A percentile compares a stretch with the other conserved stretches of the same genome.
Conservation (phyloP, 2,329 filamentous ascomycete species). For the Phoma sp. region DNA sequence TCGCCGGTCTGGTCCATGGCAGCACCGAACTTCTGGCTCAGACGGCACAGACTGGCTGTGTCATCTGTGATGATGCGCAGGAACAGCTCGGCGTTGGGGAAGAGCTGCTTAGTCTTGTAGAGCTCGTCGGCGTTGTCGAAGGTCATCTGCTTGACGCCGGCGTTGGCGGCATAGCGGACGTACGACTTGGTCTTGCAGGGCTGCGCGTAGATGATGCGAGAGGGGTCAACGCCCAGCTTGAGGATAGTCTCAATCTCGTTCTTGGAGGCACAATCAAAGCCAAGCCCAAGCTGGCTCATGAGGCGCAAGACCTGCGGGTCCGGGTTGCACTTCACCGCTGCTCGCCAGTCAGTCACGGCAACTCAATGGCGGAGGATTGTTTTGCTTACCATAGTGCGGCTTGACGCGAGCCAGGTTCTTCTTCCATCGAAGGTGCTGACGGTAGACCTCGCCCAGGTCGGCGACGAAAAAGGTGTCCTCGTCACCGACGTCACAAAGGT, state of each 20-base stretch:
- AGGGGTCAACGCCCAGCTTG: constrained; percentile 78
- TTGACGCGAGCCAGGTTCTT: constrained; percentile 88
- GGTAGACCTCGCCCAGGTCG: constrained; percentile 97
- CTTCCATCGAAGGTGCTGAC: constrained; percentile 98
- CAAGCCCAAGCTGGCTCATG: constrained; percentile 84
- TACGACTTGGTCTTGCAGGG: constrained; percentile 99
- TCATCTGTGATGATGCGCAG: constrained; percentile 96
- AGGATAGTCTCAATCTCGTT: constrained; percentile 93
- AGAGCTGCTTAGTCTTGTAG: constrained; percentile 95
- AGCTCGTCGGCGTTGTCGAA: constrained; percentile 99
- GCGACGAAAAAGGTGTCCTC: constrained; percentile 99
- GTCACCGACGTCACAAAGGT: constrained; percentile 87
- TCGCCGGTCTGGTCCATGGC: constrained; percentile 79
- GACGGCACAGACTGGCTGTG: constrained; percentile 87
- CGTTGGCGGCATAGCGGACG: constrained; percentile 83
- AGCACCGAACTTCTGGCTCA: constrained; percentile 97
- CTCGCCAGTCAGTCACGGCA: constrained; percentile 30
- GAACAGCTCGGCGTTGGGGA: constrained; percentile 86
- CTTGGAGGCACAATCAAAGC: constrained; percentile 99
- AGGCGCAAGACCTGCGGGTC: constrained; percentile 88
- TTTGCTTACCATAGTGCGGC: constrained; percentile 85
- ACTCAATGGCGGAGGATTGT: background rate
- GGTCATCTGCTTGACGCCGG: constrained; percentile 96
- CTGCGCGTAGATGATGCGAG: constrained; percentile 97
- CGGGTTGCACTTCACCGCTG: constrained; percentile 98